Conservation (phyloP, 768 basidiomycete genomes). For the Leccinum rimulosum region DNA sequence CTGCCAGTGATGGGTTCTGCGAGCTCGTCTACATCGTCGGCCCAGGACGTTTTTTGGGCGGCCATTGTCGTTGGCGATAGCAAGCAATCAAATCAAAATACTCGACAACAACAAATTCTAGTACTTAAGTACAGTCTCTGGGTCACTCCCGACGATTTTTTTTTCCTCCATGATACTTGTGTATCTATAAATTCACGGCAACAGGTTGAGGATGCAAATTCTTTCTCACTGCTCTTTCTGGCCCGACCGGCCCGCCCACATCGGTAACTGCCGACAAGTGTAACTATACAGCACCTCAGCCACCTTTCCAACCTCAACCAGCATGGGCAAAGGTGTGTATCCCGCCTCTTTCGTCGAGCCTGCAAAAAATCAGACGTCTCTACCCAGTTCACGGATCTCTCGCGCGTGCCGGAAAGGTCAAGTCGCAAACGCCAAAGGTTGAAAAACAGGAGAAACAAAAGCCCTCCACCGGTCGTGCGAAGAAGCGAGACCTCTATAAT, state of each 20-base stretch:
- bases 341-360: neutral
- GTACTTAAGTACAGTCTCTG: too few relatives aligned
- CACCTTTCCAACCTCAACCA: conserved; percentile 41
- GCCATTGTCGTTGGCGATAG: conserved; percentile 17
- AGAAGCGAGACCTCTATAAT: conserved; percentile 93
- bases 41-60: conserved; percentile 73
- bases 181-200: too few relatives aligned
- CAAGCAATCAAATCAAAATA: conserved; percentile 18
- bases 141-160: neutral
- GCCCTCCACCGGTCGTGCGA: conserved; percentile 91
- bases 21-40: conserved; percentile 81
- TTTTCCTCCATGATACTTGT: neutral
- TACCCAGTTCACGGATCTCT: conserved; percentile 93
- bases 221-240: too few relatives aligned
- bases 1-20: conserved; percentile 45
- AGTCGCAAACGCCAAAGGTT: conserved; percentile 96
- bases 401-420: conserved; percentile 99
- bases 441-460: conserved; percentile 99
- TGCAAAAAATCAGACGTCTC: neutral
- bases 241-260: neutral
- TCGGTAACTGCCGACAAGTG: conserved; percentile 31
- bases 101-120: conserved; percentile 7
- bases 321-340: conserved; percentile 68
- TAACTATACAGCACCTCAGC: conserved; percentile 41
- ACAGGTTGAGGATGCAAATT: too few relatives aligned